These are phyloP conservation scores for Annulohypoxylon truncatum DNA, from an alignment of 2,329 filamentous ascomycete species.

Conservation along the genomic window DNA sequence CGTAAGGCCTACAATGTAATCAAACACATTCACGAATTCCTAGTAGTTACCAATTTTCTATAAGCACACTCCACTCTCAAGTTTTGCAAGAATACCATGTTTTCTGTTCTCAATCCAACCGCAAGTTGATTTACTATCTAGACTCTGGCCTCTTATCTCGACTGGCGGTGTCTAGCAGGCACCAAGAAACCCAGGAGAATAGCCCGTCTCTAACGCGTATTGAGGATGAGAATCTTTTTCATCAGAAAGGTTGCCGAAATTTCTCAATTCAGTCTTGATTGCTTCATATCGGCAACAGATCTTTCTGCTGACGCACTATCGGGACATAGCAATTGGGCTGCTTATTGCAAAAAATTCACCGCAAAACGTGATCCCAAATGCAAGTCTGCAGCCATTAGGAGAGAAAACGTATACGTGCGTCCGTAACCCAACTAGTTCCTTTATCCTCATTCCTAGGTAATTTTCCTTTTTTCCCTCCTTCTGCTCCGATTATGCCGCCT, in stretches of 20 bases:
- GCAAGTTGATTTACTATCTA: conserved; percentile 6
- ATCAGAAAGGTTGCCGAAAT: conserved; percentile 10
- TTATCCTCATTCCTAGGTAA: conserved; percentile 18
- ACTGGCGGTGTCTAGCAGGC: background rate
- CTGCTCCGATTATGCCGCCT: conserved; percentile 30
- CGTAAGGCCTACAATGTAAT: background rate
- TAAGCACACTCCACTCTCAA: background rate
- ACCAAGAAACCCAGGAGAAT: conserved; percentile 4
- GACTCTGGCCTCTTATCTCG: background rate
- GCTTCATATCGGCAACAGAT: conserved; percentile 13
- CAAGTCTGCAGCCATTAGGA: conserved; percentile 18
- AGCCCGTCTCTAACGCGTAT: background rate
- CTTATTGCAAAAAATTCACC: conserved; percentile 10
- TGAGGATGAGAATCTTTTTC: background rate
- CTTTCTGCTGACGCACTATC: conserved; percentile 7
- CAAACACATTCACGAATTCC: background rate
- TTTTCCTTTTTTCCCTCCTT: conserved; percentile 13
- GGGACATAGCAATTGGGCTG: background rate
- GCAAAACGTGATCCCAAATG: conserved; percentile 9
- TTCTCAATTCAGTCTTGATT: conserved; percentile 25
- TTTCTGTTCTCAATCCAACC: background rate
- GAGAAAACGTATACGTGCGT: conserved; percentile 1
- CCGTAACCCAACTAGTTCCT: conserved; percentile 17
- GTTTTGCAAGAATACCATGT: background rate
- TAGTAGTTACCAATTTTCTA: background rate